A percentile compares a stretch with the other conserved stretches of the same genome.
phyloP scores from a whole-genome alignment of 768 basidiomycete genomes.

The Galerina sulciceps region DNA sequence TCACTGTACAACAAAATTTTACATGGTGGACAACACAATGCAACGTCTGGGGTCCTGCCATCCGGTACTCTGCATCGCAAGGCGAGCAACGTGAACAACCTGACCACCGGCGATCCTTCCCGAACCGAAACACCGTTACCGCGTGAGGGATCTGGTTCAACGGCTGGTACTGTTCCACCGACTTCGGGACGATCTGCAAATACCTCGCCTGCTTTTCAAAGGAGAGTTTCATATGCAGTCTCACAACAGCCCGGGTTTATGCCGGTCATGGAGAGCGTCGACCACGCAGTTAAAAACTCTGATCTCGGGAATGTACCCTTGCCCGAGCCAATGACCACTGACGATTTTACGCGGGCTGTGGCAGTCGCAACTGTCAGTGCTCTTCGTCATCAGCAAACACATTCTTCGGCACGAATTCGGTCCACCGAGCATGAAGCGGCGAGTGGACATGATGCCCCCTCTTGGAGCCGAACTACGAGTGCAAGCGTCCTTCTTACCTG shows the following conservation, averaged over 20 bases:
- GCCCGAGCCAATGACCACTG: constrained; percentile 72
- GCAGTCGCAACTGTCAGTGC: constrained; percentile 94
- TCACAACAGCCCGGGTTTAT: constrained; percentile 43
- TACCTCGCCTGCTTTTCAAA: constrained; percentile 47
- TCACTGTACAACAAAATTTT: constrained; percentile 68
- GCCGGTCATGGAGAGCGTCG: constrained; percentile 80
- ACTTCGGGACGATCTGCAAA: constrained; percentile 24
- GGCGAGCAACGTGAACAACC: constrained; percentile 42
- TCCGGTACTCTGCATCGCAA: constrained; percentile 46
- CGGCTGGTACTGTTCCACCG: constrained; percentile 1
- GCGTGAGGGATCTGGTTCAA: constrained; percentile 28
- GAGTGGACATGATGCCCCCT: constrained; percentile 91
- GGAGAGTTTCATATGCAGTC: constrained; percentile 62
- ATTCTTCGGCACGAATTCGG: constrained; percentile 50
- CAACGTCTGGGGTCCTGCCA: constrained; percentile 20
- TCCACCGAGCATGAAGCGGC: constrained; percentile 52
- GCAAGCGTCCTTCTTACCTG: constrained; percentile 89
- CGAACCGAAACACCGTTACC: constrained; percentile 42
- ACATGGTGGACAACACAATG: constrained; percentile 33
- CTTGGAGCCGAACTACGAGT: constrained; percentile 91
- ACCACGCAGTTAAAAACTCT: constrained; percentile 72
- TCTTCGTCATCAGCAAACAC: constrained; percentile 77
- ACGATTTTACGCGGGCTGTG: constrained; percentile 93
- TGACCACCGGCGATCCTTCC: constrained; percentile 34
- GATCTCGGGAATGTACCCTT: constrained; percentile 54